Percentiles rank a stretch among this genome's conserved stretches.
Evolutionary conservation across 208 protist genomes (phyloP).

Genomic region (Leishmania turanica): DNA sequence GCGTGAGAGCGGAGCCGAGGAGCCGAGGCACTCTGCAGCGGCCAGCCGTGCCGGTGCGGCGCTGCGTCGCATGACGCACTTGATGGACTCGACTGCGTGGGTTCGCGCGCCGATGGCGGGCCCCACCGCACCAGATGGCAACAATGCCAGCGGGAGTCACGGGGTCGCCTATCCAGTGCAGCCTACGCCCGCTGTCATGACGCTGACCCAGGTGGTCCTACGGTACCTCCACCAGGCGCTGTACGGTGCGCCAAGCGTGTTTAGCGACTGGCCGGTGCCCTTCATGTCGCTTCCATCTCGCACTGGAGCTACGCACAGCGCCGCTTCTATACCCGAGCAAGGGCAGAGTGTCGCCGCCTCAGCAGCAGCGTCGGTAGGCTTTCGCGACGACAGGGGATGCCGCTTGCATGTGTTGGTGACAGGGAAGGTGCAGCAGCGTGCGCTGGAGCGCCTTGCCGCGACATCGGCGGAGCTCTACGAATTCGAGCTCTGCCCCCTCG

Average conservation of each 20-base stretch:
- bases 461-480: constrained; percentile 21
- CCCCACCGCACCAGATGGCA: background rate
- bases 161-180: constrained; percentile 17
- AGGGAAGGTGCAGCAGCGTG: constrained; percentile 1
- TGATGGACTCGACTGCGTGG: constrained; percentile 11
- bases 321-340: background rate
- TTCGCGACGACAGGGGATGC: background rate
- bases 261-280: background rate
- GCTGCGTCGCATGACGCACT: background rate
- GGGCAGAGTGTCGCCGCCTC: background rate
- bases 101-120: background rate
- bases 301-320: background rate
- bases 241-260: constrained; percentile 14
- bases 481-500: constrained; percentile 11
- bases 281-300: background rate
- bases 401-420: constrained; percentile 6
- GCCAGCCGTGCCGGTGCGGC: too few species aligned
- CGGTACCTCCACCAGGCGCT: constrained; percentile 24
- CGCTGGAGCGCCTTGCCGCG: constrained; percentile 5
- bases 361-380: background rate
- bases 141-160: background rate
- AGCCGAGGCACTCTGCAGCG: background rate
- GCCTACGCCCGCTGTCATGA: constrained; percentile 20
- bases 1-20: background rate
- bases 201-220: constrained; percentile 5